These are phyloP conservation scores for Nepenthes gracilis DNA, from an alignment of 148 eudicot species.

Conservation along the genomic window DNA sequence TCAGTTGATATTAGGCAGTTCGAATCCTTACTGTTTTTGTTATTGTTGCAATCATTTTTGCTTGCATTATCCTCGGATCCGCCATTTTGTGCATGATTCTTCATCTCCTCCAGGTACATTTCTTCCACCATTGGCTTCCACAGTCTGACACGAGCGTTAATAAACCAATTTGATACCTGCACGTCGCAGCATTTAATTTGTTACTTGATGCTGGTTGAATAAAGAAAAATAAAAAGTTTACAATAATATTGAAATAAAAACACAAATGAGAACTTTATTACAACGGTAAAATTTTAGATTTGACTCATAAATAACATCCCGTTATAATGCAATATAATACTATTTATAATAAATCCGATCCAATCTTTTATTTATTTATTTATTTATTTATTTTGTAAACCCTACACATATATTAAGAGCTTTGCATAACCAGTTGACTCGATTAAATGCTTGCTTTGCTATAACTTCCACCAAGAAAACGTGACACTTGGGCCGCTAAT, in stretches of 20 bases:
- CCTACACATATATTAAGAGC: too few relatives aligned
- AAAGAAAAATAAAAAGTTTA: neutral
- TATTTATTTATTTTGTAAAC: too few relatives aligned
- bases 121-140: slow-evolving; percentile 82
- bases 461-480: too few relatives aligned
- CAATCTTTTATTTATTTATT: too few relatives aligned
- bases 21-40: slow-evolving; percentile 2
- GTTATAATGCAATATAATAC: too few relatives aligned
- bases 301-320: too few relatives aligned
- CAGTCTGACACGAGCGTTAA: slow-evolving; percentile 45
- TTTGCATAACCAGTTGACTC: too few relatives aligned
- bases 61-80: neutral
- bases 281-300: too few relatives aligned
- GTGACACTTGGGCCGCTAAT: too few relatives aligned
- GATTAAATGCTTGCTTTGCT: too few relatives aligned
- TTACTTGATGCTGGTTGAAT: neutral
- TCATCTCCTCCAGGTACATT: slow-evolving; percentile 54
- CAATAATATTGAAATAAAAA: neutral
- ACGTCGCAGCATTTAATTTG: neutral
- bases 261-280: neutral
- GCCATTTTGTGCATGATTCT: slow-evolving; percentile 24
- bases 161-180: slow-evolving; percentile 68
- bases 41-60: slow-evolving; percentile 5
- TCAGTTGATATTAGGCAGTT: neutral
- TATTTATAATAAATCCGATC: too few relatives aligned